Evolutionary conservation across 2,329 filamentous ascomycete species (phyloP).

Genomic region (Aspergillus pseudotamarii): DNA sequence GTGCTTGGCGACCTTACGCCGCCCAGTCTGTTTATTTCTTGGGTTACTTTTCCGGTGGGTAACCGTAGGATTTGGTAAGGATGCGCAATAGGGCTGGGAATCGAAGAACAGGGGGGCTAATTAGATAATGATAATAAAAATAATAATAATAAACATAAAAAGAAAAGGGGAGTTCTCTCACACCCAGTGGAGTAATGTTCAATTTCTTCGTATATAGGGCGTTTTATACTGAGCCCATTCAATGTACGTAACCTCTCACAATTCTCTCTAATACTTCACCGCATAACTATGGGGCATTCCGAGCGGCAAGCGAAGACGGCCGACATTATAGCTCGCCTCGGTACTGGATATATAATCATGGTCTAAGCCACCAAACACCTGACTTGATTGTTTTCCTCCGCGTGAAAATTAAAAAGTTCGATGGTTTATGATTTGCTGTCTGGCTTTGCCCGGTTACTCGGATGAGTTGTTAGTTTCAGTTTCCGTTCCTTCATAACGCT

Average conservation of each 20-base stretch:
- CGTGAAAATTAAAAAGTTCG: background rate
- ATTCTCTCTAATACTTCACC: too few species aligned
- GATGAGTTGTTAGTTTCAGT: background rate
- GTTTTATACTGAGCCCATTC: too few species aligned
- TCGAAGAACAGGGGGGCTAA: background rate
- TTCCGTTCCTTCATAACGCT: background rate
- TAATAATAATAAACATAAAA: background rate
- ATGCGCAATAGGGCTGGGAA: slow-evolving; percentile 3
- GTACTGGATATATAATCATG: background rate
- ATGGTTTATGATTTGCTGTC: background rate
- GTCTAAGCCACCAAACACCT: background rate
- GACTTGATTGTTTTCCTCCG: background rate
- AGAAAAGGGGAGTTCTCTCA: background rate
- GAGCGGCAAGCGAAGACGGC: background rate
- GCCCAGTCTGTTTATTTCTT: background rate
- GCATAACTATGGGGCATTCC: background rate
- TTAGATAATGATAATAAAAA: background rate
- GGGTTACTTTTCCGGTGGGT: slow-evolving; percentile 2
- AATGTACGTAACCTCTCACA: too few species aligned
- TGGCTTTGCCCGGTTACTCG: background rate
- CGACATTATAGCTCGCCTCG: background rate
- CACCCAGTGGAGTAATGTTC: background rate
- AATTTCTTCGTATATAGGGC: too few species aligned
- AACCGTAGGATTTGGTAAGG: background rate
- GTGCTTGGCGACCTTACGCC: slow-evolving; percentile 17